Conservation (phyloP, 2,329 filamentous ascomycete species). For the Aureobasidium sp. region DNA sequence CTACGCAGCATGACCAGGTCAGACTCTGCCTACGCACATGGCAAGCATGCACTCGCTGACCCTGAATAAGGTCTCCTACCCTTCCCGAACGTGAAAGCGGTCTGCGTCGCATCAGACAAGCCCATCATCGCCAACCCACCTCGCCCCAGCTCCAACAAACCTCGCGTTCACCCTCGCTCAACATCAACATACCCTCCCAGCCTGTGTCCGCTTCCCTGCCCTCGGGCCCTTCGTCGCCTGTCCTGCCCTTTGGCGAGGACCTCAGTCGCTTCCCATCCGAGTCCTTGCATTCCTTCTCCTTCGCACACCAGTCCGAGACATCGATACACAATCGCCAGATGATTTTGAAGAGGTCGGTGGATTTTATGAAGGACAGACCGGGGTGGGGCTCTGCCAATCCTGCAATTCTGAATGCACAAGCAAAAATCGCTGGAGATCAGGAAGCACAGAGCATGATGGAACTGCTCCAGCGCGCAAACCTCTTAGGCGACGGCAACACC, state of each 20-base stretch:
- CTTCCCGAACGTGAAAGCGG: conserved; percentile 42
- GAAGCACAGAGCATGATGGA: conserved; percentile 90
- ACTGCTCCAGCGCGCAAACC: conserved; percentile 69
- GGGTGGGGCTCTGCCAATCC: conserved; percentile 70
- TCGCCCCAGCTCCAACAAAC: conserved; percentile 43
- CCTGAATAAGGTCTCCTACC: conserved; percentile 1
- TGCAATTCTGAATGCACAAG: conserved; percentile 74
- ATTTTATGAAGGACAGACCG: conserved; percentile 91
- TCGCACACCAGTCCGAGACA: conserved; percentile 90
- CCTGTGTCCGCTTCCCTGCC: conserved; percentile 45
- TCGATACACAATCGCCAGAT: conserved; percentile 86
- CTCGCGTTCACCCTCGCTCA: conserved; percentile 62
- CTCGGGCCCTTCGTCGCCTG: conserved; percentile 62
- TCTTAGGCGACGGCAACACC: conserved; percentile 56
- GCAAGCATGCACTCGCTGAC: not conserved
- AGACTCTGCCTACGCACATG: not conserved
- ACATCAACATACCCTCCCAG: conserved; percentile 52
- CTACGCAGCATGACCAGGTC: conserved; percentile 11
- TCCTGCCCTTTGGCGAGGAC: conserved; percentile 69
- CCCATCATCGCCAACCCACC: conserved; percentile 59
- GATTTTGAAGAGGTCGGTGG: conserved; percentile 84
- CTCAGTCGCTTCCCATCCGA: conserved; percentile 88
- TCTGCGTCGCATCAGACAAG: conserved; percentile 86
- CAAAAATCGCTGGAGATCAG: conserved; percentile 70
- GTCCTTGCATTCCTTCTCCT: conserved; percentile 96